Evolutionary conservation across 2,329 filamentous ascomycete genomes (phyloP).

Genomic region (Sphaerulina musiva): DNA sequence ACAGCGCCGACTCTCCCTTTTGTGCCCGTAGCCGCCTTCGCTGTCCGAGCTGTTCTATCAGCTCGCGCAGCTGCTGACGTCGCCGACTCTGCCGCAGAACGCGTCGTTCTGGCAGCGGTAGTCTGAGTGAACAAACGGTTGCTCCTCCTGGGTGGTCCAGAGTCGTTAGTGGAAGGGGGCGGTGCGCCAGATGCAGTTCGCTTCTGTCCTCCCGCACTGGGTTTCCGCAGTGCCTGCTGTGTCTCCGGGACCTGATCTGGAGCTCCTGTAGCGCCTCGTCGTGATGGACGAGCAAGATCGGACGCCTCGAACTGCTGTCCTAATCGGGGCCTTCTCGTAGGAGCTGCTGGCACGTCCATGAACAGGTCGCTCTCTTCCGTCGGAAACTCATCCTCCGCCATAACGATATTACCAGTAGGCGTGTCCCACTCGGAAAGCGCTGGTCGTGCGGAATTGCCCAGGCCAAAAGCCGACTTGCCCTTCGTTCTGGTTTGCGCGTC

Average conservation of each 20-base stretch:
- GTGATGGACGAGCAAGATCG: conserved; percentile 32
- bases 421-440: conserved; percentile 38
- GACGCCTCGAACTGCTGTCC: conserved; percentile 25
- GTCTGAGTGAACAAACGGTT: conserved; percentile 55
- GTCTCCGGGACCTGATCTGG: conserved; percentile 34
- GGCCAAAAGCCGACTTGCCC: conserved; percentile 34
- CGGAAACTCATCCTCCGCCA: conserved; percentile 40
- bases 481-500: conserved; percentile 40
- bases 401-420: conserved; percentile 40
- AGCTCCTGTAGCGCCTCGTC: conserved; percentile 37
- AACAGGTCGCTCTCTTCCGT: conserved; percentile 22
- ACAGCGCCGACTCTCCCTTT: conserved; percentile 63
- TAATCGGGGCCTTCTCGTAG: conserved; percentile 35
- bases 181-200: conserved; percentile 72
- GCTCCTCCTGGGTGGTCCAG: conserved; percentile 43
- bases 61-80: conserved; percentile 53
- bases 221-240: conserved; percentile 27
- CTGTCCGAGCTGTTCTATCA: conserved; percentile 41
- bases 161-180: conserved; percentile 30
- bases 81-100: conserved; percentile 48
- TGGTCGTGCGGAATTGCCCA: conserved; percentile 7
- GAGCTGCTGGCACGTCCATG: conserved; percentile 46
- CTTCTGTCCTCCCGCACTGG: conserved; percentile 56
- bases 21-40: conserved; percentile 61
- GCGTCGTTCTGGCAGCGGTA: conserved; percentile 58